These are phyloP conservation scores for Suhomyces sp. DNA, from an alignment of 805 yeast species.

Conservation along the genomic window DNA sequence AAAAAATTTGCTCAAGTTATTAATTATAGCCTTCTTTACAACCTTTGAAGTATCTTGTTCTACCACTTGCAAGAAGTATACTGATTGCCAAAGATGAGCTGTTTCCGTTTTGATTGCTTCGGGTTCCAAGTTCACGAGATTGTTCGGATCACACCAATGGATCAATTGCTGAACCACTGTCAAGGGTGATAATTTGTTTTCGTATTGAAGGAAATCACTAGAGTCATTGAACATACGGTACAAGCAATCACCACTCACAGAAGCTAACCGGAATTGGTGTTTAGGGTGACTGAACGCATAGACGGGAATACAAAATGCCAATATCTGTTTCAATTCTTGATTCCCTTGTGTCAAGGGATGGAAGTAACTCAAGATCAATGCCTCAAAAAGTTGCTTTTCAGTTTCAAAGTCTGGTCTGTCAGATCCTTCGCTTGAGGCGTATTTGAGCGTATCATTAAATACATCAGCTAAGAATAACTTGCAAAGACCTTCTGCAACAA, in stretches of 20 bases:
- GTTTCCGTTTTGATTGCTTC: conserved; percentile 43
- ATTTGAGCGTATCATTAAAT: conserved; percentile 46
- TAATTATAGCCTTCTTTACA: conserved; percentile 52
- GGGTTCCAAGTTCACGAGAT: conserved; percentile 50
- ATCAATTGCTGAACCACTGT: conserved; percentile 67
- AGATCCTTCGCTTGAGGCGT: conserved; percentile 14
- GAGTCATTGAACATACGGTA: conserved; percentile 49
- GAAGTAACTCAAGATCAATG: conserved; percentile 71
- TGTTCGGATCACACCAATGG: conserved; percentile 82
- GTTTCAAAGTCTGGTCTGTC: conserved; percentile 25
- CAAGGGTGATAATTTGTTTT: conserved; percentile 29
- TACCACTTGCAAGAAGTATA: conserved; percentile 53
- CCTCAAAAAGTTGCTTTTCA: conserved; percentile 54
- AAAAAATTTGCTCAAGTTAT: conserved; percentile 48
- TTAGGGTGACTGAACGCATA: conserved; percentile 72
- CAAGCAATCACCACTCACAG: conserved; percentile 66
- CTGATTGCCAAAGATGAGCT: conserved; percentile 56
- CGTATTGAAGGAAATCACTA: conserved; percentile 33
- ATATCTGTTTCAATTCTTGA: conserved; percentile 69
- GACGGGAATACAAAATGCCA: conserved; percentile 86
- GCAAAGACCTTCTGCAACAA: conserved; percentile 83
- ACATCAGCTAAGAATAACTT: conserved; percentile 79
- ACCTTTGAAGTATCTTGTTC: conserved; percentile 51
- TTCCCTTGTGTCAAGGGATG: conserved; percentile 64
- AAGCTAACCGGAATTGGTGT: conserved; percentile 67